Base-by-base conservation (phyloP, 2,329 filamentous ascomycete genomes). In the Penicillium concentricum region DNA sequence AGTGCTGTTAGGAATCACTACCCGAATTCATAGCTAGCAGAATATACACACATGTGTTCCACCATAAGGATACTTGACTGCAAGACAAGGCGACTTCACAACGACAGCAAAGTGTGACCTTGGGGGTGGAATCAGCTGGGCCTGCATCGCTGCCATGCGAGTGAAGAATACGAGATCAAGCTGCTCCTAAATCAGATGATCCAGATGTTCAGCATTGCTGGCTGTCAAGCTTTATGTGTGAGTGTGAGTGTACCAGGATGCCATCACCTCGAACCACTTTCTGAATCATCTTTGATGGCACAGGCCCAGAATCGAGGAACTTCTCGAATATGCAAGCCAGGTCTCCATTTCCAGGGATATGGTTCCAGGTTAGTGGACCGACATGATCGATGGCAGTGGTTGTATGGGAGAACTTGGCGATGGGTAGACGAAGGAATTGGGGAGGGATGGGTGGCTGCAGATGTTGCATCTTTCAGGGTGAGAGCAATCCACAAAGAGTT, bases 391-490 rank as follows among this genome's bases (percentile, higher is more conserved):
- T 57, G 13, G 73, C 67, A 5, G 72, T 73, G 5, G 72, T 77
- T 16, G 77, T 73, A 61, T 77, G 73, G 20, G 78, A 80, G 63
- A 78, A 80, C 55, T 79, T 79, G n/a, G 69, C 68, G 15, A 75
- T 64, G 9, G 66, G 57, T 28, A 75, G 57, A 53, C 66, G 67
- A 32, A 64, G 61, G 20, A 66, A 50, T 13, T 62, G 52, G 4
- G 61, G 59, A 20, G 59, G 60, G 16, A 22, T 37, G 8, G 56
- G 20, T 22, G 35, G 56, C 7, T 59, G 57, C 8, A 30, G 37
- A 26, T 51, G 41, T 2, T 44, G 37, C 38, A 59, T 49, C 15
- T 16, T 48, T 16, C 24, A 24, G 30, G 38, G 2, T 1, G 2
- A 22, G 13, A 16, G 13, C 3, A 34, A 51, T 20, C 3, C 12